These are phyloP conservation scores for Gloeopeniophorella convolvens DNA, from an alignment of 768 basidiomycete genomes.

Conservation along the genomic window DNA sequence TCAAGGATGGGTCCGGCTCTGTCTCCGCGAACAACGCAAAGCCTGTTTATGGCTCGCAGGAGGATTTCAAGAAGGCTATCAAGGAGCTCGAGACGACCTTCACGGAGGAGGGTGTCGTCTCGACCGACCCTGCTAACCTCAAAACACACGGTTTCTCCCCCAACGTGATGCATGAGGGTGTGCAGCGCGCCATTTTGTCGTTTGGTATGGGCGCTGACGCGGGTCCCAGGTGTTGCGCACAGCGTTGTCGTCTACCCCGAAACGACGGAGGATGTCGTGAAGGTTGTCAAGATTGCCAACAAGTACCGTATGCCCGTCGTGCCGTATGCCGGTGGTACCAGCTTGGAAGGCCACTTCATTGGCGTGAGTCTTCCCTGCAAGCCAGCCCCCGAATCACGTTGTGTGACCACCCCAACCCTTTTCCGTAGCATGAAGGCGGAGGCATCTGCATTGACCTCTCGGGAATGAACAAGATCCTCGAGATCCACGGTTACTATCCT, in stretches of 20 bases:
- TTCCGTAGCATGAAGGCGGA: slow-evolving; percentile 35
- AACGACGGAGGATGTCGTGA: slow-evolving; percentile 77
- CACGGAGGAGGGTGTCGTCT: slow-evolving; percentile 40
- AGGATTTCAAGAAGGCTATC: slow-evolving; percentile 46
- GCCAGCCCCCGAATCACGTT: no score
- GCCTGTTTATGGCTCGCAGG: slow-evolving; percentile 37
- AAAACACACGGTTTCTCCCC: slow-evolving; percentile 58
- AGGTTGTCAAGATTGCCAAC: slow-evolving; percentile 68
- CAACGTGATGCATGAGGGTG: slow-evolving; percentile 59
- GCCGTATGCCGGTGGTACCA: slow-evolving; percentile 81
- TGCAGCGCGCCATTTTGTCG: slow-evolving; percentile 29
- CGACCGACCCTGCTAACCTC: slow-evolving; percentile 45
- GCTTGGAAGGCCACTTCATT: slow-evolving; percentile 80
- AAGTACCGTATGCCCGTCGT: slow-evolving; percentile 71
- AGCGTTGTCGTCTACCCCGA: slow-evolving; percentile 47
- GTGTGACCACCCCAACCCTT: no score
- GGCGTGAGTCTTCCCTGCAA: slow-evolving; percentile 43
- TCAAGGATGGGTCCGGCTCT: neutral
- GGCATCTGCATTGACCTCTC: slow-evolving; percentile 65
- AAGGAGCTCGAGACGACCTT: slow-evolving; percentile 42
- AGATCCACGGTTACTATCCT: slow-evolving; percentile 39
- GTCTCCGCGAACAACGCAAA: neutral
- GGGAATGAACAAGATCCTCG: slow-evolving; percentile 58
- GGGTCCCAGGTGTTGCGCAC: slow-evolving; percentile 14
- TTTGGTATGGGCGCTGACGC: slow-evolving; percentile 13